Percentiles rank a stretch among this genome's conserved stretches.
phyloP scores from a whole-genome alignment of 768 basidiomycete species.

The Cyathus striatus region DNA sequence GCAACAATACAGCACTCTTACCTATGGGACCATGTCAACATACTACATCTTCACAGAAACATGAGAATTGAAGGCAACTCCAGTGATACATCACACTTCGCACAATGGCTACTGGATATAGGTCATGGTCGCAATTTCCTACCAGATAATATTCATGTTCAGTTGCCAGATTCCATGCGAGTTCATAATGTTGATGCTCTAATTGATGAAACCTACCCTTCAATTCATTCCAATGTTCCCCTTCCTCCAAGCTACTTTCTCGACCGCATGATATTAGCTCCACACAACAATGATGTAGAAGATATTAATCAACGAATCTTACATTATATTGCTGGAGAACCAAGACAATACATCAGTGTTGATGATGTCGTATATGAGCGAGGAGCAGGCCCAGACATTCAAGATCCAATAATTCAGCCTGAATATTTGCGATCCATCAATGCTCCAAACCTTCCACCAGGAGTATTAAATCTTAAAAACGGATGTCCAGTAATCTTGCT shows the following conservation, averaged over 20 bases:
- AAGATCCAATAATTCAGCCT: conserved; percentile 13
- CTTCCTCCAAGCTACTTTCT: too few relatives aligned
- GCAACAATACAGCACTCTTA: conserved; percentile 25
- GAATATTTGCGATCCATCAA: conserved; percentile 26
- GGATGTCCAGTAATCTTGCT: conserved; percentile 32
- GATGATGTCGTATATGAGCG: conserved; percentile 18
- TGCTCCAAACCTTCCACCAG: conserved; percentile 23
- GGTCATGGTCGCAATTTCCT: conserved; percentile 12
- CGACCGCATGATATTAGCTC: conserved; percentile 26
- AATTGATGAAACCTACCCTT: conserved; percentile 13
- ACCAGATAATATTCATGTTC: neutral
- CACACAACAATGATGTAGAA: conserved; percentile 27
- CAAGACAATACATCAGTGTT: conserved; percentile 16
- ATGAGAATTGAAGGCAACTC: conserved; percentile 28
- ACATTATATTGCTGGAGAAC: conserved; percentile 14
- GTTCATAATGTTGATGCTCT: conserved; percentile 2
- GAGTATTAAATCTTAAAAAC: conserved; percentile 18
- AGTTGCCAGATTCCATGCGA: conserved; percentile 11
- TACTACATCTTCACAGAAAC: conserved; percentile 28
- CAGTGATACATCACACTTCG: conserved; percentile 7
- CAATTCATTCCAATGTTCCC: too few relatives aligned
- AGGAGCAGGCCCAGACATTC: conserved; percentile 9
- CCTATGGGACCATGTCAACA: conserved; percentile 27
- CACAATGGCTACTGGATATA: conserved; percentile 16
- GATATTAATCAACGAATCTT: conserved; percentile 23